These are phyloP conservation scores for Sclerotinia subarctica DNA, from an alignment of 2,329 filamentous ascomycete genomes.

Conservation along the genomic window DNA sequence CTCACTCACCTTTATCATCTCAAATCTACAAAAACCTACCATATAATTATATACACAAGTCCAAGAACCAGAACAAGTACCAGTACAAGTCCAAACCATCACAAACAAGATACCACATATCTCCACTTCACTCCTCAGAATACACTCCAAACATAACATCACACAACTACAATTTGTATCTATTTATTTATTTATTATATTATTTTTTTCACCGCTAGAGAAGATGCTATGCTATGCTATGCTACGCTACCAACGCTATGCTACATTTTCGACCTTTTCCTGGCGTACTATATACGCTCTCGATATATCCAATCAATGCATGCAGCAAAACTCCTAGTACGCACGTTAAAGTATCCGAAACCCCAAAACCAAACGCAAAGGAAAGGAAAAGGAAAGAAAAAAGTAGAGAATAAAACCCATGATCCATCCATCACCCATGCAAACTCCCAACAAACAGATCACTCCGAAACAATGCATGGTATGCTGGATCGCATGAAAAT, in stretches of 20 bases:
- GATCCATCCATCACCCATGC: neutral
- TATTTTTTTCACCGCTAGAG: neutral
- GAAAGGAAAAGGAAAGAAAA: no score
- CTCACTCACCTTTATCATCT: no score
- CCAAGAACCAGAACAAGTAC: no score
- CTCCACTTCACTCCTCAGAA: no score
- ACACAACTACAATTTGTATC: no score
- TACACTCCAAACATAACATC: no score
- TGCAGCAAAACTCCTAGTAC: neutral
- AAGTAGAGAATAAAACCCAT: conserved; percentile 7
- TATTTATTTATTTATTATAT: neutral
- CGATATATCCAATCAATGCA: neutral
- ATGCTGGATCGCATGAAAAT: neutral
- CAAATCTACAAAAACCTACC: no score
- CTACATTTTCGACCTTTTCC: neutral
- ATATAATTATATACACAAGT: no score
- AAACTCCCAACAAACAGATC: neutral
- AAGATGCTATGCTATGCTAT: neutral
- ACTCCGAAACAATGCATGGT: conserved; percentile 2
- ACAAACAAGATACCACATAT: no score
- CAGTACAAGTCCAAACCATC: no score
- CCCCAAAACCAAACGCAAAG: neutral
- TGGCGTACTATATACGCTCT: neutral
- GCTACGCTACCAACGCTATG: neutral
- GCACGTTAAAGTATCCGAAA: neutral